Percentiles rank a stretch among this genome's conserved stretches.
Conservation (phyloP, 495 filamentous ascomycete genomes). For the Daldinia vernicosa region DNA sequence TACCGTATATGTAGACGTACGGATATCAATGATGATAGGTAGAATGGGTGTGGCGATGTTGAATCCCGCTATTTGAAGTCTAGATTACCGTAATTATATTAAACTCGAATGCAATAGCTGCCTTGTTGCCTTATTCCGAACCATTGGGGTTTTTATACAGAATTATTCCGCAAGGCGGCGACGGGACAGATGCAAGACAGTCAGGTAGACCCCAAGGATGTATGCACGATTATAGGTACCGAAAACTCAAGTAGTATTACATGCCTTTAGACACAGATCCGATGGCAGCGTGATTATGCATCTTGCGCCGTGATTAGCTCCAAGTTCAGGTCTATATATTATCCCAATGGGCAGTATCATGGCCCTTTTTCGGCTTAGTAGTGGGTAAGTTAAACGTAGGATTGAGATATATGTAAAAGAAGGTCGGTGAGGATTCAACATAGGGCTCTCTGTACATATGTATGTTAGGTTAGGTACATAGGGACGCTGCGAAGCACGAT, state of each 20-base stretch:
- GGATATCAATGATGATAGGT: not conserved
- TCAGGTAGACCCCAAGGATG: conserved; percentile 12
- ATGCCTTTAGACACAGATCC: conserved; percentile 37
- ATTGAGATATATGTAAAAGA: conserved; percentile 18
- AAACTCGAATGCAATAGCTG: not conserved
- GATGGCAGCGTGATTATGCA: conserved; percentile 40
- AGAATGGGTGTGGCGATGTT: conserved; percentile 16
- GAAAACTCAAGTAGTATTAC: conserved; percentile 33
- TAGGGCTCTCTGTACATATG: conserved; percentile 6
- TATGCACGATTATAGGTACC: conserved; percentile 24
- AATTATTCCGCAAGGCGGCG: conserved; percentile 18
- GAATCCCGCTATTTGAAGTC: conserved; percentile 6
- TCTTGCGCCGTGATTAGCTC: conserved; percentile 33
- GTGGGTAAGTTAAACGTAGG: conserved; percentile 14
- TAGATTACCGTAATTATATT: conserved; percentile 11
- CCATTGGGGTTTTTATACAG: conserved; percentile 13
- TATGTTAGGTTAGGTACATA: too few relatives aligned
- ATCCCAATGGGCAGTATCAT: conserved; percentile 16
- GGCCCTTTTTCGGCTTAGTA: conserved; percentile 16
- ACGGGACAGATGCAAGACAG: conserved; percentile 14
- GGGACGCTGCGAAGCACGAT: conserved; percentile 31
- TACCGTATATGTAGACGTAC: not conserved
- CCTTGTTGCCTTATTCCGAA: conserved; percentile 1
- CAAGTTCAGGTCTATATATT: not conserved
- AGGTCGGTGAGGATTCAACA: conserved; percentile 34